These are phyloP conservation scores for Hypoxylon sp. DNA, from an alignment of 2,329 filamentous ascomycete species.

Conservation along the genomic window DNA sequence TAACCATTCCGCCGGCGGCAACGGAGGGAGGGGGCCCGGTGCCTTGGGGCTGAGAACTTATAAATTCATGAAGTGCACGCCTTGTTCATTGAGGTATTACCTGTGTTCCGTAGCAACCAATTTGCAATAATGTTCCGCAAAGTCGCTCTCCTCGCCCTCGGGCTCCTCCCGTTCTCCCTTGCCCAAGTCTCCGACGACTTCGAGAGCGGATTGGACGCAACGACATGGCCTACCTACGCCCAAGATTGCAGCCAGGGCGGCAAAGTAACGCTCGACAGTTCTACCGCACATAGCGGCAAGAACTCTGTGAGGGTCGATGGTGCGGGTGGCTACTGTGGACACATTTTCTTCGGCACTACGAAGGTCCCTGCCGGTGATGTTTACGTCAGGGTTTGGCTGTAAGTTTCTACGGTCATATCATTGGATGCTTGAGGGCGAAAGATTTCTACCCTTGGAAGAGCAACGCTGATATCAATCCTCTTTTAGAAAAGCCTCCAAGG, in stretches of 20 bases:
- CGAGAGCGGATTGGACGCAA: constrained; percentile 70
- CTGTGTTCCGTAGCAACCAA: constrained; percentile 10
- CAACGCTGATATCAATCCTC: constrained; percentile 39
- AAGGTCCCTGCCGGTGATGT: constrained; percentile 70
- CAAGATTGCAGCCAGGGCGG: constrained; percentile 73
- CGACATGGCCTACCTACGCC: constrained; percentile 72
- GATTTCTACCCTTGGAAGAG: background rate
- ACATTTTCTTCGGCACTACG: constrained; percentile 73
- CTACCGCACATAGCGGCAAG: constrained; percentile 69
- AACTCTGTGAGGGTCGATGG: constrained; percentile 69
- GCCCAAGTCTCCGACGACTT: constrained; percentile 71
- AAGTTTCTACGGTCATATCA: constrained; percentile 53
- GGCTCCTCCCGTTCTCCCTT: constrained; percentile 63
- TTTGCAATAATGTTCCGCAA: constrained; percentile 59
- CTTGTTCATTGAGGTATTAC: constrained; percentile 3
- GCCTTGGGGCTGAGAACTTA: constrained; percentile 43
- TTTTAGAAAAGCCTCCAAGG: constrained; percentile 67
- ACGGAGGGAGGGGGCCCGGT: constrained; percentile 44
- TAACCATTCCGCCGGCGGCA: constrained; percentile 7
- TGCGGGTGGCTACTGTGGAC: constrained; percentile 69
- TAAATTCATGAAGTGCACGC: constrained; percentile 31
- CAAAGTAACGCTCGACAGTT: constrained; percentile 68
- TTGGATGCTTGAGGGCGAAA: background rate
- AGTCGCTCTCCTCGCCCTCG: constrained; percentile 62
- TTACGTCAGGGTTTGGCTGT: constrained; percentile 71